A percentile compares a stretch with the other conserved stretches of the same genome.
Evolutionary conservation across 768 basidiomycete species (phyloP).

Genomic region (Termitomyces sp.): DNA sequence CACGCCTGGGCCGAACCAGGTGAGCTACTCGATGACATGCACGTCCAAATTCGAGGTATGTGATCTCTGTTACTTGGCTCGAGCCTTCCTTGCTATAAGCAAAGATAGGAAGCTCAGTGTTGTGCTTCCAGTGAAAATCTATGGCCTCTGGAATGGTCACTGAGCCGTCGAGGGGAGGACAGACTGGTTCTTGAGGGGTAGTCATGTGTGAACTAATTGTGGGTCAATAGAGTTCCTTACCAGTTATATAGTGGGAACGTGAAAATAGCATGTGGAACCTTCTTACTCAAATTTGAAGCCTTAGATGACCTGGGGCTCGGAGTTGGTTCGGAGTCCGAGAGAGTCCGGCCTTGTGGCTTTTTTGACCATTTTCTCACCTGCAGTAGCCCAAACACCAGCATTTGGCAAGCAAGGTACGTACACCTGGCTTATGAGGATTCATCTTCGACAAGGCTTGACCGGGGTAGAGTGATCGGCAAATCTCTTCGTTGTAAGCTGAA

Average conservation of each 20-base stretch:
- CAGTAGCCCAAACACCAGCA: neutral
- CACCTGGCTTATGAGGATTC: neutral
- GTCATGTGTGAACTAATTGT: neutral
- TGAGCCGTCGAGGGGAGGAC: slow-evolving; percentile 15
- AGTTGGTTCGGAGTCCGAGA: neutral
- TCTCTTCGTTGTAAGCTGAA: no score
- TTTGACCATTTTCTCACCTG: neutral
- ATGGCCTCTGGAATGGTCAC: slow-evolving; percentile 18
- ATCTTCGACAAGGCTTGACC: neutral
- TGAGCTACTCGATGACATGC: slow-evolving; percentile 37
- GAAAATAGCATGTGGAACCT: no score
- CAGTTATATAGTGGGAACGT: neutral
- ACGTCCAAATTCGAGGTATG: slow-evolving; percentile 35
- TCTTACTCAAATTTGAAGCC: no score
- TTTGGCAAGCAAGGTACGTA: neutral
- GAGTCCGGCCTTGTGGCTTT: neutral
- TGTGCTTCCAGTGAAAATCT: slow-evolving; percentile 21
- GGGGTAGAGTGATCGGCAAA: neutral
- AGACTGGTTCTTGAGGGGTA: slow-evolving; percentile 5
- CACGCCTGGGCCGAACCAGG: slow-evolving; percentile 25
- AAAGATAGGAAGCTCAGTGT: slow-evolving; percentile 17
- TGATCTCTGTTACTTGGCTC: slow-evolving; percentile 21
- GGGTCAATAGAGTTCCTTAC: neutral
- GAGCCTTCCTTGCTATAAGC: slow-evolving; percentile 17
- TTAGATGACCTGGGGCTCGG: neutral